Percentiles rank a stretch among this genome's conserved stretches.
These are phyloP conservation scores for Mycena epipterygia DNA, from an alignment of 768 basidiomycete genomes.

Conservation along the genomic window DNA sequence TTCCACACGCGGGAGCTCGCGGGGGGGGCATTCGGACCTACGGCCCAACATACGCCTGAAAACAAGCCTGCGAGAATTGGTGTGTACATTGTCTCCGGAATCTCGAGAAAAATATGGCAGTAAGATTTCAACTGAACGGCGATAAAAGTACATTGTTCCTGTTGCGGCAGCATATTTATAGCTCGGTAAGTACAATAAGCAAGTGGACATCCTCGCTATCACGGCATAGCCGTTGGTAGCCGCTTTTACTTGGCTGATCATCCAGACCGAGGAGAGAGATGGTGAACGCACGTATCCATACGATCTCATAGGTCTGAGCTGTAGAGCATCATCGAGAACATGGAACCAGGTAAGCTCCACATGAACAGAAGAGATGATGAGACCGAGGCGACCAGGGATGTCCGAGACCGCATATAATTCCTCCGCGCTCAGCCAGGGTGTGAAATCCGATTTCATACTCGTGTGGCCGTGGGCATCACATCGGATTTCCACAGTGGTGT, in stretches of 20 bases:
- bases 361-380: constrained; percentile 3
- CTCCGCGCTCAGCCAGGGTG: neutral
- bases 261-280: neutral
- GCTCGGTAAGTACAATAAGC: too few species aligned
- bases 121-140: too few species aligned
- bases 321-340: constrained; percentile 4
- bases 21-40: too few species aligned
- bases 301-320: neutral
- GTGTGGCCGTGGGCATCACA: too few species aligned
- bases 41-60: neutral
- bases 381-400: neutral
- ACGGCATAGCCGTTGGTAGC: neutral
- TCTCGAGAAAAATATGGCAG: too few species aligned
- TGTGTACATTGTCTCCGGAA: too few species aligned
- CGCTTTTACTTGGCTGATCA: too few species aligned
- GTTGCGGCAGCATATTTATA: too few species aligned
- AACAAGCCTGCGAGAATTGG: too few species aligned
- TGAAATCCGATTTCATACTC: constrained; percentile 17
- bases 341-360: neutral
- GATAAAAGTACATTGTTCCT: too few species aligned
- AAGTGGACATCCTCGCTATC: constrained; percentile 2
- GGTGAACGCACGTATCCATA: too few species aligned
- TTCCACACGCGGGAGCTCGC: too few species aligned
- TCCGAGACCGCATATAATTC: neutral
- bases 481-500: neutral